Evolutionary conservation across 2,329 filamentous ascomycete genomes (phyloP).

Genomic region (Fusarium sacchari): DNA sequence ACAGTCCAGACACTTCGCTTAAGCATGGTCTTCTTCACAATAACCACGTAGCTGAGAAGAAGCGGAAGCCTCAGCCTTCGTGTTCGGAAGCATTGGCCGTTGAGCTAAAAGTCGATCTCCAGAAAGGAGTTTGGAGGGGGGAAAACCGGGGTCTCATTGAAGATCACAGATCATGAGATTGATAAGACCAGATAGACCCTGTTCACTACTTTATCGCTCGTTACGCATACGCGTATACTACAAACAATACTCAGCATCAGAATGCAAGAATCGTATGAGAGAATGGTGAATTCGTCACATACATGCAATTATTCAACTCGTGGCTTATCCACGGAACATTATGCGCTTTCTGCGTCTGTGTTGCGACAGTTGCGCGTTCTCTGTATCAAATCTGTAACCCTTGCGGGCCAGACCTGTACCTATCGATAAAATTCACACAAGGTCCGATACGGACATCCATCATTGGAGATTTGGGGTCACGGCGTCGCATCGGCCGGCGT

Average conservation of each 20-base stretch:
- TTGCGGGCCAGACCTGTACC: constrained; percentile 10
- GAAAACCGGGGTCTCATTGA: constrained; percentile 21
- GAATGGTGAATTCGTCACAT: constrained; percentile 16
- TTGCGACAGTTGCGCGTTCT: constrained; percentile 29
- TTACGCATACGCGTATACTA: constrained; percentile 22
- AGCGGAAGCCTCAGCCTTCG: background rate
- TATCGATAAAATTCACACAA: constrained; percentile 32
- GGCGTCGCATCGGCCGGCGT: constrained; percentile 33
- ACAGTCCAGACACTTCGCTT: too few relatives aligned
- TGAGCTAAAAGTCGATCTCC: constrained; percentile 31
- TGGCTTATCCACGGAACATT: background rate
- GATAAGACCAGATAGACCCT: constrained; percentile 31
- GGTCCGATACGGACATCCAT: constrained; percentile 14
- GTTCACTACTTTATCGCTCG: constrained; percentile 3
- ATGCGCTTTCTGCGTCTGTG: constrained; percentile 3
- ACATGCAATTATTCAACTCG: constrained; percentile 18
- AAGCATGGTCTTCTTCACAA: constrained; percentile 8
- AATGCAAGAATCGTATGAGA: constrained; percentile 11
- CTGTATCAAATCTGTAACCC: constrained; percentile 21
- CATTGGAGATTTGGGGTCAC: background rate
- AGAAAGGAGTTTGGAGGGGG: constrained; percentile 6
- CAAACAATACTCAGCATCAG: background rate
- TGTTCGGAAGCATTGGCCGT: constrained; percentile 12
- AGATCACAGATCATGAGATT: constrained; percentile 43
- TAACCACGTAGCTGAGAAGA: background rate